These are phyloP conservation scores for Mrakia gelida DNA, from an alignment of 768 basidiomycete species.

Conservation along the genomic window DNA sequence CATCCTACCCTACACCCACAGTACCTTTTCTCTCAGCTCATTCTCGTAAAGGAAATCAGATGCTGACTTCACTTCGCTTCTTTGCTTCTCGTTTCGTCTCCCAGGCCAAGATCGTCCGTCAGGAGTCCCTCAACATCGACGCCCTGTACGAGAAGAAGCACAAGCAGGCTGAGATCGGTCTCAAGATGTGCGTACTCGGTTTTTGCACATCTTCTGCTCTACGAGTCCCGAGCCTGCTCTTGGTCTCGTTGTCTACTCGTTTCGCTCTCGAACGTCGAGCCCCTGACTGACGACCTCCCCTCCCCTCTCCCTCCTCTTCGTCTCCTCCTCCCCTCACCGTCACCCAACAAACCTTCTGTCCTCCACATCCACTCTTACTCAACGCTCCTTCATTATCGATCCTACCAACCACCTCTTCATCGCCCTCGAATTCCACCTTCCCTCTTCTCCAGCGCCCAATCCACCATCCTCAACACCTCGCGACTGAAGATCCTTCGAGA, in stretches of 20 bases:
- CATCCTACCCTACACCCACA: not conserved
- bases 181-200: slow-evolving; percentile 77
- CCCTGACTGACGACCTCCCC: not conserved
- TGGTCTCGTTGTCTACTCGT: not conserved
- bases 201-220: not conserved
- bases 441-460: slow-evolving; percentile 64
- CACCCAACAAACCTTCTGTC: not conserved
- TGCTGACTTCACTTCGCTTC: not conserved
- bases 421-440: not conserved
- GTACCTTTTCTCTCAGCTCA: too few species aligned
- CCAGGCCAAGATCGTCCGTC: slow-evolving; percentile 94
- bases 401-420: not conserved
- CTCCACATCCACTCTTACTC: not conserved
- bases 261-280: not conserved
- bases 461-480: slow-evolving; percentile 93
- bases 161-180: slow-evolving; percentile 86
- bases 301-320: not conserved
- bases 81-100: not conserved
- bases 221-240: not conserved
- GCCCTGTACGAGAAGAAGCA: slow-evolving; percentile 91
- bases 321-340: not conserved
- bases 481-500: slow-evolving; percentile 83
- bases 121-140: slow-evolving; percentile 92
- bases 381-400: too few species aligned
- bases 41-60: too few species aligned